A percentile compares a stretch with the other conserved stretches of the same genome.
phyloP scores from a whole-genome alignment of 495 filamentous ascomycete genomes.

The Aspergillus saccharolyticus region DNA sequence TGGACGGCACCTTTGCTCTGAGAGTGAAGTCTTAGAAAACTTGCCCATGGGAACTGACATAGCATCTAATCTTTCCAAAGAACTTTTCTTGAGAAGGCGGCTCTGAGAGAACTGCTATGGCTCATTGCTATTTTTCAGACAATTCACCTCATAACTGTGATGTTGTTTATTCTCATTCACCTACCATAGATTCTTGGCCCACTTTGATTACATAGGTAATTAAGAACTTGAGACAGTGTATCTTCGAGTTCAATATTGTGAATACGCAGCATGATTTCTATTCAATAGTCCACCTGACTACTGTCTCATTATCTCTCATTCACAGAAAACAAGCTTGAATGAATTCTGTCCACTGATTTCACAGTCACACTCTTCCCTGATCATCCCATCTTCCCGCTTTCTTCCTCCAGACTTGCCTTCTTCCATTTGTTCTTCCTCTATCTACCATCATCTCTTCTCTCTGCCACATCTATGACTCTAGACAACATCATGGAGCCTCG shows the following conservation, averaged over 20 bases:
- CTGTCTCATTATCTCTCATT: not conserved
- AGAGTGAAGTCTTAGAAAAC: not conserved
- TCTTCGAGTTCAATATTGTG: not conserved
- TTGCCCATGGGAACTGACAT: not conserved
- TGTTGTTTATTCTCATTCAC: too few relatives aligned
- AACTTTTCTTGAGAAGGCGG: not conserved
- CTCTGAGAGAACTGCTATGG: not conserved
- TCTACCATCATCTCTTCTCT: too few relatives aligned
- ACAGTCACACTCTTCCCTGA: not conserved
- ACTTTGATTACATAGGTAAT: not conserved
- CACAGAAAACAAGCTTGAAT: not conserved
- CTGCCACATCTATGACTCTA: too few relatives aligned
- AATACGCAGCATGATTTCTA: not conserved
- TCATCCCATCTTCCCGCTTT: not conserved
- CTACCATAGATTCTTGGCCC: too few relatives aligned
- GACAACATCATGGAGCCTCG: too few relatives aligned
- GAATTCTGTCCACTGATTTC: not conserved
- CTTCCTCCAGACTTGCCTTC: too few relatives aligned
- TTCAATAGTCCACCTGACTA: not conserved
- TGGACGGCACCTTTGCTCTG: not conserved
- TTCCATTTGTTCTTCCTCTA: too few relatives aligned
- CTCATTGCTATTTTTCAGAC: not conserved
- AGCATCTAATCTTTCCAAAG: not conserved
- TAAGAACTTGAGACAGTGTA: not conserved
- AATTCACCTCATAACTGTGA: not conserved